Base-by-base conservation (phyloP, 257 asterid genomes). In the Solanum bulbocastanum region DNA sequence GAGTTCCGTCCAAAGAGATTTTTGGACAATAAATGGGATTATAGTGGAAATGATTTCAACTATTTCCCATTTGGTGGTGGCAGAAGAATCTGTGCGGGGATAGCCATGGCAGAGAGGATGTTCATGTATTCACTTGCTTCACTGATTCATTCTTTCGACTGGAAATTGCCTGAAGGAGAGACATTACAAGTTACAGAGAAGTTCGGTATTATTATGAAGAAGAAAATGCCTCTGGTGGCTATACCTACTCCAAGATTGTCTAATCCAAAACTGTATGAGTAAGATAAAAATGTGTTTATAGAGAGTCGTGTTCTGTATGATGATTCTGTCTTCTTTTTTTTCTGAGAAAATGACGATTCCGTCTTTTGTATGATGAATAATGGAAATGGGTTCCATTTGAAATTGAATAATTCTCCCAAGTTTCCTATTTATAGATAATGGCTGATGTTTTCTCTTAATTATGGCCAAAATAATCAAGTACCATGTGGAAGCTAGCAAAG, bases 61-160 rank as follows among this genome's bases (percentile, higher is more conserved):
- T 94, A 92, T 73, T 86, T 94, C 16, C 98, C 96, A 1, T 95
- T 95, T 44, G 95, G 97, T 23, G 92, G 96, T 1, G 98, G 98
- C 1, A 69, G 97, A 87, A 91, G 98, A 49, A 92, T 91, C 9
- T 95, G 97, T 83, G 96, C 95, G 2, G 97, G 98, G 5, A 90
- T 76, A 32, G 88, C 91, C 9, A 90, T 94, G 94, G 97, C 94
- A 2, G 96, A 95, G 92, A 93, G 95, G 84, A 87, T 92, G 88
- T 94, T 94, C 37, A 88, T 94, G 93, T 91, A 85, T 87, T 90
- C 93, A 23, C 83, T 95, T 4, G 98, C 98, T 86, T 89, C 95
- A 10, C 87, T 95, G 11, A 83, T 92, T 66, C 97, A 95, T 87
- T 90, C 94, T 73, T 95, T 95, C 83, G 92, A 92, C 7, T 94